phyloP scores from a whole-genome alignment of 1,284 basidiomycete genomes.

The Boletus sp. region DNA sequence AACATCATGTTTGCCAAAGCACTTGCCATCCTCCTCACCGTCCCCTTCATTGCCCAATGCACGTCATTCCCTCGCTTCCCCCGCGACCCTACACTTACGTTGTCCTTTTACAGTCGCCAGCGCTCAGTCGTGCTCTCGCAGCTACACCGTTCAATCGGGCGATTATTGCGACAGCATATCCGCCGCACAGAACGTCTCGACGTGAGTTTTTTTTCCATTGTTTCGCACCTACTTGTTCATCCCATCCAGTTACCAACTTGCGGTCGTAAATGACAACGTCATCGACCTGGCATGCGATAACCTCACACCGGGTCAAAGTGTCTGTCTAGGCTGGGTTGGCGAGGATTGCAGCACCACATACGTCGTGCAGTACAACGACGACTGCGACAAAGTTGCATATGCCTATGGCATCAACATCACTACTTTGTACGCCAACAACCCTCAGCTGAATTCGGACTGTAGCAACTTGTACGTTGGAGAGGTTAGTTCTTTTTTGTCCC shows the following conservation, averaged over 20 bases:
- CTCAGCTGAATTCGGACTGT: conserved; percentile 58
- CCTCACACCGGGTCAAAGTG: conserved; percentile 44
- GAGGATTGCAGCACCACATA: conserved; percentile 51
- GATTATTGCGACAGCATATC: conserved; percentile 73
- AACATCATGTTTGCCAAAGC: conserved; percentile 46
- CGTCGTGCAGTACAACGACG: conserved; percentile 50
- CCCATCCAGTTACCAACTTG: conserved; percentile 64
- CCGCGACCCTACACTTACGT: conserved; percentile 5
- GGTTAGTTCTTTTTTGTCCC: conserved; percentile 36
- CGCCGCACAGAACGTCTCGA: conserved; percentile 61
- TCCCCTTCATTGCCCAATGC: conserved; percentile 46
- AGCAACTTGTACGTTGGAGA: conserved; percentile 66
- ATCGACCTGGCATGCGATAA: conserved; percentile 59
- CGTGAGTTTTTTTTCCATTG: conserved; percentile 38
- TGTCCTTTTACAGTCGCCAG: conserved; percentile 35
- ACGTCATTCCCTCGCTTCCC: conserved; percentile 22
- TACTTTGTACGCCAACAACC: conserved; percentile 61
- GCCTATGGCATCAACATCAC: conserved; percentile 46
- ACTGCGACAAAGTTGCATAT: conserved; percentile 46
- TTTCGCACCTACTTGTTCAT: neutral
- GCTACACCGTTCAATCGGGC: conserved; percentile 56
- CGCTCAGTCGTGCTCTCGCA: conserved; percentile 53
- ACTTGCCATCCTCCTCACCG: conserved; percentile 43
- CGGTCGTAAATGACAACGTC: conserved; percentile 50
- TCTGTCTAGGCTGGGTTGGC: conserved; percentile 51